Evolutionary conservation across 1,139 yeast species (phyloP).

Genomic region (Diutina scorzettiae): DNA sequence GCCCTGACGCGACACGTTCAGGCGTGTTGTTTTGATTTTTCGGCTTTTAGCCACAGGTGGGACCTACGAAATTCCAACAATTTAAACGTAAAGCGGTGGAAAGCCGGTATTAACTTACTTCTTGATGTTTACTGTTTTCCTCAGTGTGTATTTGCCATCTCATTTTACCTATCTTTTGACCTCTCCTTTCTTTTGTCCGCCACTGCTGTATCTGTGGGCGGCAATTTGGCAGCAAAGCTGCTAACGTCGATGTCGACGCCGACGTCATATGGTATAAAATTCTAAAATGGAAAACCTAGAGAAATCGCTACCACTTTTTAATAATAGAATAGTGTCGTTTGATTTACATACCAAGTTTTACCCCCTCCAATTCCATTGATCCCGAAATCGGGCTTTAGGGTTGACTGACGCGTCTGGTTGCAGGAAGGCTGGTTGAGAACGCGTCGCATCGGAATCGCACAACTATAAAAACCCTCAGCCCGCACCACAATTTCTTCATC

Average conservation of each 20-base stretch:
- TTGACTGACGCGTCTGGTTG: background rate
- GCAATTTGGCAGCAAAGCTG: background rate
- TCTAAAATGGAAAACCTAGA: background rate
- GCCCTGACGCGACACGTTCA: background rate
- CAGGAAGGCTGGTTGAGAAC: constrained; percentile 5
- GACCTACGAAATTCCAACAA: background rate
- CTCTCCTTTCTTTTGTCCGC: background rate
- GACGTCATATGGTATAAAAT: background rate
- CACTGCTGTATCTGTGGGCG: background rate
- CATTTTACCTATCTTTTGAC: background rate
- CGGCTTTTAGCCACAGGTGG: background rate
- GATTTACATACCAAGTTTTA: too few species aligned
- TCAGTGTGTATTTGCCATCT: too few species aligned
- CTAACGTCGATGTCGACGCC: too few species aligned
- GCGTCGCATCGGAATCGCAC: background rate
- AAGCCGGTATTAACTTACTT: too few species aligned
- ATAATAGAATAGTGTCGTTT: background rate
- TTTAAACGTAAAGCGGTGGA: too few species aligned
- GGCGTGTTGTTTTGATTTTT: constrained; percentile 4
- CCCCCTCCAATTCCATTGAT: background rate
- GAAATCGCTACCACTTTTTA: background rate
- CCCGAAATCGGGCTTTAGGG: background rate
- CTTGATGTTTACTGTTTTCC: too few species aligned
- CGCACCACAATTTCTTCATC: background rate
- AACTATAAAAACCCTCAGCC: background rate